These are phyloP conservation scores for Gossypium longicalyx DNA, from an alignment of 345 rosid species.

Conservation along the genomic window DNA sequence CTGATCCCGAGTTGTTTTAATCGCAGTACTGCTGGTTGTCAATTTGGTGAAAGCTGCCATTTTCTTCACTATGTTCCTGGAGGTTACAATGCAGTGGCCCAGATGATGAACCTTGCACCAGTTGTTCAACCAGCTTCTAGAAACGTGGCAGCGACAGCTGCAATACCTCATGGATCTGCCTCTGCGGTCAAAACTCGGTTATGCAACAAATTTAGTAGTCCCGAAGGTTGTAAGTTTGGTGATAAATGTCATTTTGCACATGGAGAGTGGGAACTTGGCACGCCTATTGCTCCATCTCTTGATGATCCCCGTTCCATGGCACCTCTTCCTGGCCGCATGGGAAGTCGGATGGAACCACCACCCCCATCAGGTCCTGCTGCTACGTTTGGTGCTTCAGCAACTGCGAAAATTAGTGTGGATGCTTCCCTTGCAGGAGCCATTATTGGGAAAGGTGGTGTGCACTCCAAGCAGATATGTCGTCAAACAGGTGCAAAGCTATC, in stretches of 20 bases:
- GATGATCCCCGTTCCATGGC: conserved; percentile 49
- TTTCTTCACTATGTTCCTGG: conserved; percentile 78
- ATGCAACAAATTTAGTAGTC: conserved; percentile 53
- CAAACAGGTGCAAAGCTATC: conserved; percentile 70
- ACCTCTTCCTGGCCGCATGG: conserved; percentile 37
- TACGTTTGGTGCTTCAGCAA: conserved; percentile 61
- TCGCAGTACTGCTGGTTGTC: conserved; percentile 84
- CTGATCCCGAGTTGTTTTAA: conserved; percentile 9
- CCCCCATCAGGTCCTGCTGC: conserved; percentile 42
- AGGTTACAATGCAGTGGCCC: conserved; percentile 70
- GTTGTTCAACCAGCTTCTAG: conserved; percentile 27
- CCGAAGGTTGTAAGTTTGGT: conserved; percentile 75
- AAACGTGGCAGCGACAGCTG: conserved; percentile 28
- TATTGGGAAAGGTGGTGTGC: conserved; percentile 75
- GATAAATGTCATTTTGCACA: conserved; percentile 74
- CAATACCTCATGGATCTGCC: conserved; percentile 33
- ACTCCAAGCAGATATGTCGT: conserved; percentile 72
- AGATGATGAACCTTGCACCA: conserved; percentile 64
- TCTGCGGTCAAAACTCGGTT: conserved; percentile 42
- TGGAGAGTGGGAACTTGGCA: conserved; percentile 71
- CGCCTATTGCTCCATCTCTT: conserved; percentile 34
- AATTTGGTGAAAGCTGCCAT: conserved; percentile 89
- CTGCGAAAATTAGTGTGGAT: conserved; percentile 44
- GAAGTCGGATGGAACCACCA: conserved; percentile 38
- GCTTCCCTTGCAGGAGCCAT: conserved; percentile 82